Evolutionary conservation across 2,329 filamentous ascomycete genomes (phyloP).

Genomic region (Neonectria coccinea): DNA sequence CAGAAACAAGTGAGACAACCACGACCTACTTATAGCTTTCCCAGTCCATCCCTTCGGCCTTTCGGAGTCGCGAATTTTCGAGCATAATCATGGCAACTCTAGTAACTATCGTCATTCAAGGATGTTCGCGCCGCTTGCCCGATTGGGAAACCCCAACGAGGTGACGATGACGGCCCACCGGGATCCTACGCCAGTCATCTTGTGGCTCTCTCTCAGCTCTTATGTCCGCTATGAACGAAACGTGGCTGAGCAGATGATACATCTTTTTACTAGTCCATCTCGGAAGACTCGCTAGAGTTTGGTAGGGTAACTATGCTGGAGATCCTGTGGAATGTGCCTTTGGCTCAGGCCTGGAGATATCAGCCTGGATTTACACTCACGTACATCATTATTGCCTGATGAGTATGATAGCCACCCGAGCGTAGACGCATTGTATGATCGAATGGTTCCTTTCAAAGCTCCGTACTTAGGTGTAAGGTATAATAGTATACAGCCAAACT

Average conservation of each 20-base stretch:
- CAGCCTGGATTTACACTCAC: no score
- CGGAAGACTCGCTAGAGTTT: no score
- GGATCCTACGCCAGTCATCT: neutral
- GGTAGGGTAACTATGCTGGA: no score
- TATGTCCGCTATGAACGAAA: no score
- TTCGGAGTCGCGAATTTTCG: constrained; percentile 24
- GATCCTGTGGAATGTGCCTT: no score
- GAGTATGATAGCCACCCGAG: no score
- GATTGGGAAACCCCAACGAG: constrained; percentile 29
- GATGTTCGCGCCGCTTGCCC: constrained; percentile 39
- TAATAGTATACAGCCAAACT: constrained; percentile 29
- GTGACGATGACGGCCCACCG: constrained; percentile 3
- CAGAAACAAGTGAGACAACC: neutral
- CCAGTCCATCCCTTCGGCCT: neutral
- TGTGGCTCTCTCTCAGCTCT: neutral
- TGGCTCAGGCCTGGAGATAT: no score
- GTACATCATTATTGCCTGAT: no score
- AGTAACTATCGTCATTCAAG: constrained; percentile 23
- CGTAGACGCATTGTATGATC: neutral
- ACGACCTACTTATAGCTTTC: constrained; percentile 15
- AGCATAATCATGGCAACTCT: constrained; percentile 5
- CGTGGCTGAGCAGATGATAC: no score
- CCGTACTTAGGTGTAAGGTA: constrained; percentile 17
- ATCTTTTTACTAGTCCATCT: no score
- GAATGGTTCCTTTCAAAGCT: constrained; percentile 13